Evolutionary conservation across 1,284 basidiomycete genomes (phyloP).

Genomic region (Ustilago tritici): DNA sequence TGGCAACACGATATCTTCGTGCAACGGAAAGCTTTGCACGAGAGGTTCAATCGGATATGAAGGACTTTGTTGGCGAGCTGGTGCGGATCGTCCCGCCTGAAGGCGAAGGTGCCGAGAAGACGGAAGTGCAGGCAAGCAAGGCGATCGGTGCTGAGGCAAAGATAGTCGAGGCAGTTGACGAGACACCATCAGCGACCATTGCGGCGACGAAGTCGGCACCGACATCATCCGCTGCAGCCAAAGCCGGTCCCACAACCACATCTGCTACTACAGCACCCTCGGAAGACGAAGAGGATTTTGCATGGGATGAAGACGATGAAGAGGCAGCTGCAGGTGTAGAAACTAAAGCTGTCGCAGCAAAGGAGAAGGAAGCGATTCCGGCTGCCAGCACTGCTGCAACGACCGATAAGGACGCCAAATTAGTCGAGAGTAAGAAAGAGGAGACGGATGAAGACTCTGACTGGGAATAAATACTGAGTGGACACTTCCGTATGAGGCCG

Average conservation of each 20-base stretch:
- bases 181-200: background rate
- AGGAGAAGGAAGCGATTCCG: background rate
- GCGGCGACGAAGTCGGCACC: background rate
- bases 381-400: background rate
- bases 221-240: background rate
- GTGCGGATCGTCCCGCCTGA: constrained; percentile 60
- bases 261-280: background rate
- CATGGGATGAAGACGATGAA: constrained; percentile 59
- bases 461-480: constrained; percentile 42
- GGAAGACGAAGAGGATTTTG: constrained; percentile 56
- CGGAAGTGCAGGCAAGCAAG: background rate
- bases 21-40: constrained; percentile 54
- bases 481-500: background rate
- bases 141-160: background rate
- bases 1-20: constrained; percentile 54
- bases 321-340: constrained; percentile 32
- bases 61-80: constrained; percentile 54
- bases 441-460: constrained; percentile 56
- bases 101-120: constrained; percentile 3
- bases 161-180: background rate
- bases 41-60: constrained; percentile 61
- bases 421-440: constrained; percentile 11
- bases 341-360: constrained; percentile 6
- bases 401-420: constrained; percentile 2
- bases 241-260: constrained; percentile 23